These are phyloP conservation scores for Penicillium sclerotigenum DNA, from an alignment of 2,329 filamentous ascomycete species.

Conservation along the genomic window DNA sequence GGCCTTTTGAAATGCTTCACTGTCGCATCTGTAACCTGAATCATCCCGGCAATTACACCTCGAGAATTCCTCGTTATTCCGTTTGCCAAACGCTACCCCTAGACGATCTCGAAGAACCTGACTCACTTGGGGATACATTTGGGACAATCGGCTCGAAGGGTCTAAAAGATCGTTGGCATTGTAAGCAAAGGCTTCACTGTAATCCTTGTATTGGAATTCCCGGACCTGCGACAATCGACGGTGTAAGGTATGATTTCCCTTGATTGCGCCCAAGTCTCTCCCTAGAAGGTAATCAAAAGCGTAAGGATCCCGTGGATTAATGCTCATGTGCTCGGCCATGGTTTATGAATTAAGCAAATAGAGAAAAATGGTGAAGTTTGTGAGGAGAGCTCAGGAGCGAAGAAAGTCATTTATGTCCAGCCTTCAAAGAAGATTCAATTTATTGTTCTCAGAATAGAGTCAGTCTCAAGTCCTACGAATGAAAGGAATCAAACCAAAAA, in stretches of 20 bases:
- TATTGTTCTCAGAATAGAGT: background rate
- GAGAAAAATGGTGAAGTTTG: background rate
- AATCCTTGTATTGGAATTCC: background rate
- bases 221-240: background rate
- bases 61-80: constrained; percentile 10
- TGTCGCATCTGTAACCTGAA: background rate
- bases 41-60: constrained; percentile 5
- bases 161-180: constrained; percentile 5
- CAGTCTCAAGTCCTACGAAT: background rate
- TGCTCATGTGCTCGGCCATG: background rate
- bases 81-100: constrained; percentile 1
- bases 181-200: background rate
- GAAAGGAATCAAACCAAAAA: background rate
- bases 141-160: constrained; percentile 8
- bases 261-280: background rate
- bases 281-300: background rate
- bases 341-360: background rate
- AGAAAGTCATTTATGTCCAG: background rate
- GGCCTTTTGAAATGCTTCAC: background rate
- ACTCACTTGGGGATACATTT: constrained; percentile 12
- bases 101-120: constrained; percentile 9
- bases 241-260: background rate
- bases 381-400: background rate
- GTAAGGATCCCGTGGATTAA: background rate
- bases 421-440: background rate